phyloP scores from a whole-genome alignment of 2,329 filamentous ascomycete genomes.

The Ascochyta clinopodiicola region DNA sequence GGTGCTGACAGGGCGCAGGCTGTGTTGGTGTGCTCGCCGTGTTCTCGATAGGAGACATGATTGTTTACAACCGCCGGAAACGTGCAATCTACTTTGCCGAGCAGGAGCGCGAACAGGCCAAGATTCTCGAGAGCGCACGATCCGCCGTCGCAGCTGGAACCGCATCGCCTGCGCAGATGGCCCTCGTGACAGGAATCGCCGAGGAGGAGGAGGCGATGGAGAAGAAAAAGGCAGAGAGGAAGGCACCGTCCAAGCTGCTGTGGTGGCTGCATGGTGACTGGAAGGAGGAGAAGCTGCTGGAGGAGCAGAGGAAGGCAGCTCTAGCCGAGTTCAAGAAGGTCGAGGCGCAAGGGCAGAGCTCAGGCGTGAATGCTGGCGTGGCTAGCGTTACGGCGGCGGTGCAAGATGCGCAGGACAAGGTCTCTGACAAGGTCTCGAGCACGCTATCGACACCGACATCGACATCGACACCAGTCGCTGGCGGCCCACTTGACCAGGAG shows the following conservation, averaged over 20 bases:
- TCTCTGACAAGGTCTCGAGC: conserved; percentile 21
- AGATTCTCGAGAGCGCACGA: conserved; percentile 53
- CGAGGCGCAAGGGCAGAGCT: conserved; percentile 30
- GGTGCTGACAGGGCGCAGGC: conserved; percentile 47
- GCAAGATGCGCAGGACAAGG: conserved; percentile 36
- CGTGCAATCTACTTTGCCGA: conserved; percentile 65
- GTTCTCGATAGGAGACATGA: conserved; percentile 70
- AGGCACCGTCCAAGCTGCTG: conserved; percentile 38
- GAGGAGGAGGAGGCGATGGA: conserved; percentile 63
- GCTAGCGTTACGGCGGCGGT: conserved; percentile 40
- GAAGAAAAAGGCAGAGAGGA: conserved; percentile 43
- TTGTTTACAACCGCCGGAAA: conserved; percentile 71
- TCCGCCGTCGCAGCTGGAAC: conserved; percentile 51
- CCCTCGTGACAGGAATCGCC: conserved; percentile 64
- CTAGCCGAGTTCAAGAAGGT: conserved; percentile 40
- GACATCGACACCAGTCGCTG: conserved; percentile 42
- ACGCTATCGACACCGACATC: conserved; percentile 29
- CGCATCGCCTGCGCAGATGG: conserved; percentile 59
- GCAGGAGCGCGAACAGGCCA: conserved; percentile 55
- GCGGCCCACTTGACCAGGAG: conserved; percentile 56
- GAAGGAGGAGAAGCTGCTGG: conserved; percentile 47
- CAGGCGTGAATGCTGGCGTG: conserved; percentile 9
- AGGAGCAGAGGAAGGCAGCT: conserved; percentile 42
- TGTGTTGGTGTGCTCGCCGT: conserved; percentile 66
- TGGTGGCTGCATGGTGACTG: conserved; percentile 48